These are phyloP conservation scores for Lactuca saligna DNA, from an alignment of 129 eudicot genomes.

Conservation along the genomic window DNA sequence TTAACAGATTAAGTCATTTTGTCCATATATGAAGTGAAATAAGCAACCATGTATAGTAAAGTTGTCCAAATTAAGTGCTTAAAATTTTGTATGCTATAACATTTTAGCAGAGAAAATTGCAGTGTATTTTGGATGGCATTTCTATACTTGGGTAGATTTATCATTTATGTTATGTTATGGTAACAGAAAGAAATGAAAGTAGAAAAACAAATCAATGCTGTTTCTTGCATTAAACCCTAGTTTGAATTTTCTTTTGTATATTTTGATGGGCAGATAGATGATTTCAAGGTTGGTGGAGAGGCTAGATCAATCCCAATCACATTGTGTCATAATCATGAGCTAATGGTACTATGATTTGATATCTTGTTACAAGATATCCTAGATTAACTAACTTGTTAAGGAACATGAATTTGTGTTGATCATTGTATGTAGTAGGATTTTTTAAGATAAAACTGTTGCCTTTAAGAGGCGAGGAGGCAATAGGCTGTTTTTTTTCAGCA, in stretches of 20 bases:
- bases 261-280: slow-evolving; percentile 9
- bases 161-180: no score
- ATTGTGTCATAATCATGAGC: not conserved
- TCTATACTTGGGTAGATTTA: not conserved
- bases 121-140: not conserved
- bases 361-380: not conserved
- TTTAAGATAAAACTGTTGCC: not conserved
- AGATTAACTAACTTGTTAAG: not conserved
- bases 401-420: not conserved
- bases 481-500: not conserved
- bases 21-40: not conserved
- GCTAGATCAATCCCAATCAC: not conserved
- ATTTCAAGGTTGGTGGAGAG: not conserved
- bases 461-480: no score
- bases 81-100: no score
- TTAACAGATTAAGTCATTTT: not conserved
- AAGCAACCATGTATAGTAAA: not conserved
- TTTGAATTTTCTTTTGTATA: not conserved
- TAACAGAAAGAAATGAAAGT: not conserved
- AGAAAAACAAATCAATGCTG: not conserved
- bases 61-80: not conserved
- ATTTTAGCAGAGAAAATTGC: not conserved
- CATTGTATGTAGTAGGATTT: not conserved
- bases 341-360: not conserved
- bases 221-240: not conserved